Base-by-base conservation (phyloP, 2,329 filamentous ascomycete genomes). In the Aulographum hederae region DNA sequence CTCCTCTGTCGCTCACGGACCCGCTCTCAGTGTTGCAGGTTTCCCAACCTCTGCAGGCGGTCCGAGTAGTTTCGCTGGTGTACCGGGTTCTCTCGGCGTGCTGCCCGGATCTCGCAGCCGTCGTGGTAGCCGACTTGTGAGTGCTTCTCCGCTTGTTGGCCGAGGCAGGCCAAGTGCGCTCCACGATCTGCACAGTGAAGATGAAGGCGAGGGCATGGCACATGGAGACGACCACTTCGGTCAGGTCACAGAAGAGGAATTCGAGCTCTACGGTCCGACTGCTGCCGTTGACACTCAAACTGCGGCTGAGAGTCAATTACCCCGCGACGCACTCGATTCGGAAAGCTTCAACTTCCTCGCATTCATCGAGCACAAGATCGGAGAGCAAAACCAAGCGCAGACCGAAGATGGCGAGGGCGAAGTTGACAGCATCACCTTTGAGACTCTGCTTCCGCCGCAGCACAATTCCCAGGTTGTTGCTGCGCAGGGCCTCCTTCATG, bases 301-400 rank as follows among this genome's bases (percentile, higher is more conserved):
- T 3, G 58, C 59, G 2, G 51, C 42, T 4, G 45, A 55, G 14
- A 51, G 53, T n/a, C 59, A 63, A 39, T 62, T 65, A 56, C 46
- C 66, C 21, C 53, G 54, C 4, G 54, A 62, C 6, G 59, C 56
- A 2, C 54, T 78, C 2, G 68, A 73, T 39, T 53, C 56, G 8
- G 71, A 78, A 41, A 64, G 62, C 32, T 48, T 56, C 15, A 77
- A 78, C 42, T 78, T 78, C 46, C 56, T 75, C 10, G 57, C 60
- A 0, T 78, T 72, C 42, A 52, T 78, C 17, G 51, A 53, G 27
- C 54, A 53, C 14, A 58, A 56, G 3, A 57, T 72, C 14, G n/a
- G n/a, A n/a, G 39, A 45, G 5, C 47, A 49, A 31, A 50, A 51
- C 37, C 47, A 39, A 18, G 32, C 23, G 18, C 41, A 34, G 13